phyloP scores from a whole-genome alignment of 2,329 filamentous ascomycete species.

The Aspergillus niger region DNA sequence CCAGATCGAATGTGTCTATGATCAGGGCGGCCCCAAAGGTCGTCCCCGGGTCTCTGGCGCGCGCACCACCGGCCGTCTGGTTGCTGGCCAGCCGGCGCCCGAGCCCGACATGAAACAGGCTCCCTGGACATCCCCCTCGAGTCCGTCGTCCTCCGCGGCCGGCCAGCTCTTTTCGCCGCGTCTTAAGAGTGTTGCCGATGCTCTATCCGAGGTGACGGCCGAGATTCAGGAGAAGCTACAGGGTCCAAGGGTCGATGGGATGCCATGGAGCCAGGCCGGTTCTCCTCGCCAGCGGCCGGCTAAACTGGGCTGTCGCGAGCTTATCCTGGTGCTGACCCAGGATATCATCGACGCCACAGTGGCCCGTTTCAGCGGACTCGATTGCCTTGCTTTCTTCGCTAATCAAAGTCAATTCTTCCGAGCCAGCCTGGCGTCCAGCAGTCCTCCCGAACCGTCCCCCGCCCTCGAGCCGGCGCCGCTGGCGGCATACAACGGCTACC shows the following conservation, averaged over 20 bases:
- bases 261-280: not conserved
- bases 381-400: not conserved
- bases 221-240: not conserved
- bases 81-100: not conserved
- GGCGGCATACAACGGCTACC: not conserved
- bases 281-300: not conserved
- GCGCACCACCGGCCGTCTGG: not conserved
- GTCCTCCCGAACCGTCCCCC: not conserved
- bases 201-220: not conserved
- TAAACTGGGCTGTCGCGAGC: not conserved
- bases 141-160: not conserved
- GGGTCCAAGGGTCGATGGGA: not conserved
- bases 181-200: not conserved
- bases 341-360: not conserved
- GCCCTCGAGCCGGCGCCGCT: not conserved
- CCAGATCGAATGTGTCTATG: slow-evolving; percentile 1
- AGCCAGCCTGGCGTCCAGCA: not conserved
- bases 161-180: not conserved
- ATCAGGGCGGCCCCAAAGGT: not conserved
- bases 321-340: not conserved
- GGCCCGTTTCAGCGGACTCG: not conserved
- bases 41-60: not conserved
- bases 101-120: not conserved
- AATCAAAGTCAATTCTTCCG: not conserved
- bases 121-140: not conserved